Base-by-base conservation (phyloP, 2,329 filamentous ascomycete species). In the Lecanoromycetidae sp. region DNA sequence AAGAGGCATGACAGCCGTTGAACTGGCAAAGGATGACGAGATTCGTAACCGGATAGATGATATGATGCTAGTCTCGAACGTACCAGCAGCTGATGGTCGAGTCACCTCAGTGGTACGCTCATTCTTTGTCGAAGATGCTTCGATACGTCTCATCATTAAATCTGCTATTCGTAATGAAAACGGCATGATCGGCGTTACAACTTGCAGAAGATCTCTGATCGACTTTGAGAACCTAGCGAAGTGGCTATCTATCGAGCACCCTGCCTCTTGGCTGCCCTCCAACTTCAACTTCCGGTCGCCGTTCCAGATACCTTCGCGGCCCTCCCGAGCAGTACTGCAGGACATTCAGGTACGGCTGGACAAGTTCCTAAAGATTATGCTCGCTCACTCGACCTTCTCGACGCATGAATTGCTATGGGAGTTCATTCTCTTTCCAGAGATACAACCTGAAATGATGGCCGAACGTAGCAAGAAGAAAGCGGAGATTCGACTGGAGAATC, bases 361-460 rank as follows among this genome's bases (percentile, higher is more conserved):
- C 63, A 82, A 79, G 56, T 95, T 96, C 57, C 68, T 98, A 56
- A 86, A 85, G 55, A 86, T 87, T 15, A 74, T 98, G 53, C 73
- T 98, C 22, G 74, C 77, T 7, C 91, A 98, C 59, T 84, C 90
- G 3, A 96, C 91, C 0, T 95, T 98, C 60, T 77, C 87, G 0
- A 94, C 86, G 0, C 93, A 98, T 60, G 91, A 98, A 67, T 87
- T 96, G 75, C 74, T 98, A 2, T 98, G 91, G 93, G 91, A 98
- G 58, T 98, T 98, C 66, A 94, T 98, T 65, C 74, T 98, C 0
- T 88, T 98, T 10, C 91, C 91, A 1, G 91, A 98, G 56, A 78
- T 98, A 41, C 86, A 94, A 60, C 76, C 85, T 0, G 80, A 87
- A 17, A 87, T 88, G 77, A 90, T 96, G 74, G 82, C 85, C 44